These are phyloP conservation scores for Chlorella sp. DNA, from an alignment of 139 green algal genomes.

Conservation along the genomic window DNA sequence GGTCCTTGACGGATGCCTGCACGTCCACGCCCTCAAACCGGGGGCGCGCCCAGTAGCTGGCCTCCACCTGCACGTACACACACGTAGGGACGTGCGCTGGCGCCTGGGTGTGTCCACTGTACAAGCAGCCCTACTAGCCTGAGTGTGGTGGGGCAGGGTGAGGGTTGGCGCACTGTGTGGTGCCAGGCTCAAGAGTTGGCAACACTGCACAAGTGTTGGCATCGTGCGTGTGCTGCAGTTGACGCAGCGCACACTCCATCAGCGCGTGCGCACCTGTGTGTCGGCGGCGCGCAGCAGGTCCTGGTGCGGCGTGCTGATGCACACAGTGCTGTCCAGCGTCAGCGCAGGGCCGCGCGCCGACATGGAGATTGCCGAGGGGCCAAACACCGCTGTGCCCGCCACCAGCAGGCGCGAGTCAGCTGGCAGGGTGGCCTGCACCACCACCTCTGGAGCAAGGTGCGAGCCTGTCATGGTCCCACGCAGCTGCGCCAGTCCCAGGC, in stretches of 20 bases:
- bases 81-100: too few species aligned
- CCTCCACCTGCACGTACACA: slow-evolving; percentile 39
- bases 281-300: too few species aligned
- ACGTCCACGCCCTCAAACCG: slow-evolving; percentile 37
- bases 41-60: slow-evolving; percentile 28
- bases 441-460: slow-evolving; percentile 54
- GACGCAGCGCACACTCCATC: too few species aligned
- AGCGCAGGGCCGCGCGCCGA: slow-evolving; percentile 19
- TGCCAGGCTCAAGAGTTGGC: too few species aligned
- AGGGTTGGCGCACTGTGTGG: too few species aligned
- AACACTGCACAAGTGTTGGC: too few species aligned
- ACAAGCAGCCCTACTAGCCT: too few species aligned
- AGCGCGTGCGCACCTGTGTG: too few species aligned
- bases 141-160: too few species aligned
- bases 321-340: slow-evolving; percentile 19
- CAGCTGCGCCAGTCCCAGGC: slow-evolving; percentile 35
- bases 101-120: slow-evolving; percentile 35
- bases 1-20: slow-evolving; percentile 15
- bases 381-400: neutral
- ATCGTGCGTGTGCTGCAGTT: too few species aligned
- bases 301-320: slow-evolving; percentile 26
- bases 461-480: slow-evolving; percentile 50
- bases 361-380: slow-evolving; percentile 4
- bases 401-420: slow-evolving; percentile 22
- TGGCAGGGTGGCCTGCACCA: slow-evolving; percentile 25